Evolutionary conservation across 176 grass and related monocot genomes (phyloP), one percentile per base, ranked within the genome.

Genomic region (Oryza longistaminata): DNA sequence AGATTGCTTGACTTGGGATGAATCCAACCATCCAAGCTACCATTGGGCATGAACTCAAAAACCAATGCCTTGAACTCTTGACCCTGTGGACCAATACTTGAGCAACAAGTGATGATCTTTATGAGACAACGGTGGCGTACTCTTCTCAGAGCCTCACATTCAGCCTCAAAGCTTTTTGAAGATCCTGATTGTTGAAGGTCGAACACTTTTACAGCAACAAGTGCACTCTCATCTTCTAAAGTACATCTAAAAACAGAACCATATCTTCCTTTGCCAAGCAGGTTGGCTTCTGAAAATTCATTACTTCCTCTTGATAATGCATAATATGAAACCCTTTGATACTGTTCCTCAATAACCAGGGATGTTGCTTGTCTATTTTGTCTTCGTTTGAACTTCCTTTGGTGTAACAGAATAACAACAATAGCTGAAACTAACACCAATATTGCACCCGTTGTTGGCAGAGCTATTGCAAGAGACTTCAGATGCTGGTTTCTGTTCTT

Each of bases 31-130:
- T 87, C 76, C 29, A 89, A 53, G 65, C 39, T 85, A 1, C 78
- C 71, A 45, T 88, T 88, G 42, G 79, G 37, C 86, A 83, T 83
- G 27, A 71, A 64, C 26, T 82, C 86, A 37, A 88, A 71, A 5
- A 88, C 72, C 46, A 88, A 16, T 37, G 80, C 80, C 55, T 68
- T 78, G 58, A 90, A 86, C 25, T 86, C 83, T 37, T 82, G 24
- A 13, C 88, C 83, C 21, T 81, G 80, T 31, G 25, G 61, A 3
- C 86, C 39, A 9, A 79, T 64, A 62, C 84, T 82, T 22, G 55
- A 87, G 62, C 84, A 90, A 1, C 78, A 77, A 39, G 84, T 83
- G 27, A 90, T 17, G 12, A 83, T 86, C 60, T 83, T 82, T 68
- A 86, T 19, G 26, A 90, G 83, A 49, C 84, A 82, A 16, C 79